phyloP scores from a whole-genome alignment of 1,284 basidiomycete genomes.

The Xerocomus nothofagi region DNA sequence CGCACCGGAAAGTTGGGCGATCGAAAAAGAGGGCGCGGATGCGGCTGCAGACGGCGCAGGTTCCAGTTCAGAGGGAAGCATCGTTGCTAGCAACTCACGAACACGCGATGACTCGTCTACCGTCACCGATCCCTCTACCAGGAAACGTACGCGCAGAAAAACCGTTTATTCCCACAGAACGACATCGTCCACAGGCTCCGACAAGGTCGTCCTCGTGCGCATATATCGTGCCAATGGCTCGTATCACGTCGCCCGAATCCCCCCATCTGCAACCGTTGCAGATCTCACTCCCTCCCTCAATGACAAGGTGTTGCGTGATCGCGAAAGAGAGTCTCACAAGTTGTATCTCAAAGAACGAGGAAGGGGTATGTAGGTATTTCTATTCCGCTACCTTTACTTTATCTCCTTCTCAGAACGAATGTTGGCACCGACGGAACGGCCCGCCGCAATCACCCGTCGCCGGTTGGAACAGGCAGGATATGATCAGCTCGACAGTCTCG shows the following conservation, averaged over 20 bases:
- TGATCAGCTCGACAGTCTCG: conserved; percentile 78
- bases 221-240: conserved; percentile 79
- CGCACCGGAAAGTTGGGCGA: conserved; percentile 39
- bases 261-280: conserved; percentile 66
- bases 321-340: conserved; percentile 62
- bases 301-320: conserved; percentile 47
- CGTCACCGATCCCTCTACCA: conserved; percentile 17
- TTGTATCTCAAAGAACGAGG: conserved; percentile 84
- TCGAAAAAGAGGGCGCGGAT: conserved; percentile 30
- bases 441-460: conserved; percentile 82
- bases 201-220: conserved; percentile 42
- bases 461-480: conserved; percentile 92
- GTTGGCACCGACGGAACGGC: conserved; percentile 79
- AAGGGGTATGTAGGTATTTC: conserved; percentile 56
- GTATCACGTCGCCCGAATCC: conserved; percentile 71
- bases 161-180: conserved; percentile 21
- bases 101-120: conserved; percentile 15
- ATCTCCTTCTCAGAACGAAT: conserved; percentile 64
- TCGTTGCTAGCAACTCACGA: conserved; percentile 20
- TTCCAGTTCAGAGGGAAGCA: conserved; percentile 33
- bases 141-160: conserved; percentile 28
- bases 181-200: conserved; percentile 17
- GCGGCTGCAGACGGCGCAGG: conserved; percentile 22
- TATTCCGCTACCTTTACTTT: conserved; percentile 3
- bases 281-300: conserved; percentile 68